Base-by-base conservation (phyloP, 371 early-diverging fungal genomes). In the Mucor mucedo region DNA sequence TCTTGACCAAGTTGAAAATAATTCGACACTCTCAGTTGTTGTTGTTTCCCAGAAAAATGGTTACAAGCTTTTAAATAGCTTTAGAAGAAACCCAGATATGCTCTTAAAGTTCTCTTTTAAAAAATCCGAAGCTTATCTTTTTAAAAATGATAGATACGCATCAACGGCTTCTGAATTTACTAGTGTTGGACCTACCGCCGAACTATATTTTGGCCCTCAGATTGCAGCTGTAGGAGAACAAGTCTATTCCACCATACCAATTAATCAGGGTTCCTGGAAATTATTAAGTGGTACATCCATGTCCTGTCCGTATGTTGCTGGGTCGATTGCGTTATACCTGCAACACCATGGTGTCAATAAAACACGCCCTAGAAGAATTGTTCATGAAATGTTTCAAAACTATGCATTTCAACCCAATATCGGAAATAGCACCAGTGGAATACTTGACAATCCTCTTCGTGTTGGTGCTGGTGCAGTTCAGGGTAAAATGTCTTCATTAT, bases 381-480 rank as follows among this genome's bases (percentile, higher is more conserved):
- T 77, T 38, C 52, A 63, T 39, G 72, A 71, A 53, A 67, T 74
- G 44, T 72, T 82, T 63, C 75, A 79, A 71, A 91, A 87, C 76
- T 77, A 76, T 32, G 87, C 84, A n/a, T 21, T 44, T 7, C 39
- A 56, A 14, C 35, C 44, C 8, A 42, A 52, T 5, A 56, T 66
- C 3, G 48, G 39, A 32, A 52, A 59, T 14, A 28, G 52, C 6
- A 28, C 50, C 9, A 28, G 52, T 4, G 21, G 21, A 1, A 21
- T 21, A 21, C 68, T 68, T 52, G 60, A 78, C 13, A 68, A 70
- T 57, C 73, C 78, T 58, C 58, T 72, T 28, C 66, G 73, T 16
- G 87, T 90, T 70, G 94, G 94, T 41, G 83, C 90, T 52, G 94
- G 94, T 40, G 75, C 92, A 21, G 76, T 93, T 52, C 83, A 92